Percentiles rank a stretch among this genome's conserved stretches.
Evolutionary conservation across 495 filamentous ascomycete genomes (phyloP).

Genomic region (Penicillium angulare): DNA sequence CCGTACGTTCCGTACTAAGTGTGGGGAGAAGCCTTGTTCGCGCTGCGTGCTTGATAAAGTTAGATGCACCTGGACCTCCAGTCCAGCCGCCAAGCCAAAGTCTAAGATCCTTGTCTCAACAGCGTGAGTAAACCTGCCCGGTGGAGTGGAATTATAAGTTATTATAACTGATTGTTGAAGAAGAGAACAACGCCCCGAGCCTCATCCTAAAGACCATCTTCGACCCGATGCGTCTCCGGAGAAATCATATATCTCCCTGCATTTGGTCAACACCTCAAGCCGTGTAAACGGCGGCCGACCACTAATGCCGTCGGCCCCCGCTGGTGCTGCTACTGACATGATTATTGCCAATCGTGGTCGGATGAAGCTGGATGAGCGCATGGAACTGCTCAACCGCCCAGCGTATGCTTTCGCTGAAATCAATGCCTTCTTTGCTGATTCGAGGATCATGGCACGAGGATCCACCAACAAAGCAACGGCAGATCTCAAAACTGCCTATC

Average conservation of each 20-base stretch:
- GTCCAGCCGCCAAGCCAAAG: background rate
- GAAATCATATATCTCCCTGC: background rate
- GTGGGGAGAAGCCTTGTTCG: background rate
- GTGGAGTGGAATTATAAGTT: background rate
- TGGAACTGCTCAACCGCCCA: background rate
- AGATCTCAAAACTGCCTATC: background rate
- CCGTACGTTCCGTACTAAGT: background rate
- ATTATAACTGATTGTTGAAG: background rate
- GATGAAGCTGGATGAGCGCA: background rate
- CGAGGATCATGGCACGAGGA: background rate
- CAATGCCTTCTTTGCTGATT: background rate
- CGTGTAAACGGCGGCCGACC: background rate
- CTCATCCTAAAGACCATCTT: background rate
- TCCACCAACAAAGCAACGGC: background rate
- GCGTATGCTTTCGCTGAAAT: background rate
- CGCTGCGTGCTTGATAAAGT: background rate
- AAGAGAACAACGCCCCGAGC: background rate
- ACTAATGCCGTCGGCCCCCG: background rate
- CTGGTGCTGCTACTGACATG: background rate
- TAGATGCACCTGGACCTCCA: background rate
- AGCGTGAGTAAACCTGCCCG: background rate
- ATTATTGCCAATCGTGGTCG: background rate
- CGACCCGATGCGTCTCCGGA: background rate
- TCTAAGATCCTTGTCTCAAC: background rate
- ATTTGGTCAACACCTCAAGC: background rate